Conservation (phyloP, 106 monocot species). For the Iris macrosiphon region DNA sequence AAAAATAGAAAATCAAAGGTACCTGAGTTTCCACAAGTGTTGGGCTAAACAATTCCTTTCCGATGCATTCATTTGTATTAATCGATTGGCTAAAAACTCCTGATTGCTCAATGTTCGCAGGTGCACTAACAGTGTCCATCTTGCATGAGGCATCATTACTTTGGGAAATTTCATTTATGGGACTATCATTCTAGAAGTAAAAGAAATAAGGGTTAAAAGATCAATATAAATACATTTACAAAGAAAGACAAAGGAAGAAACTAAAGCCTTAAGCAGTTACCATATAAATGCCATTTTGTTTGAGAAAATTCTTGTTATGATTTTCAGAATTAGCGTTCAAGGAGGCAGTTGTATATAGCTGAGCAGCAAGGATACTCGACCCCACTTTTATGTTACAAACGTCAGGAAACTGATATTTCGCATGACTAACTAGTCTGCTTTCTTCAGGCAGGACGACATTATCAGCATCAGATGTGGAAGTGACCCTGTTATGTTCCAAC, state of each 20-base stretch:
- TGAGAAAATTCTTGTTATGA: not conserved
- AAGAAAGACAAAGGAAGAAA: not conserved
- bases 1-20: not conserved
- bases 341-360: not conserved
- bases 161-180: not conserved
- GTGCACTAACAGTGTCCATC: not conserved
- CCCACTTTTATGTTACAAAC: not conserved
- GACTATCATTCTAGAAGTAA: conserved; percentile 17
- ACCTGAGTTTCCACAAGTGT: not conserved
- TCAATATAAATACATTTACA: not conserved
- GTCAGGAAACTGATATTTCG: not conserved
- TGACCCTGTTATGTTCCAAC: conserved; percentile 7
- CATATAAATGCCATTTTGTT: not conserved
- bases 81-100: not conserved
- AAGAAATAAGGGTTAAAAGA: not conserved
- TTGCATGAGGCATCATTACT: conserved; percentile 1
- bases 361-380: conserved; percentile 3
- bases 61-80: not conserved
- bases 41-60: not conserved
- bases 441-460: not conserved
- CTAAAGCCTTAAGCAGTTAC: not conserved
- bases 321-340: not conserved
- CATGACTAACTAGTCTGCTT: conserved; percentile 2
- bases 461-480: conserved; percentile 1
- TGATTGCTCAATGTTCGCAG: not conserved